Base-by-base conservation (phyloP, 768 basidiomycete species). In the Tulasnella sp. region DNA sequence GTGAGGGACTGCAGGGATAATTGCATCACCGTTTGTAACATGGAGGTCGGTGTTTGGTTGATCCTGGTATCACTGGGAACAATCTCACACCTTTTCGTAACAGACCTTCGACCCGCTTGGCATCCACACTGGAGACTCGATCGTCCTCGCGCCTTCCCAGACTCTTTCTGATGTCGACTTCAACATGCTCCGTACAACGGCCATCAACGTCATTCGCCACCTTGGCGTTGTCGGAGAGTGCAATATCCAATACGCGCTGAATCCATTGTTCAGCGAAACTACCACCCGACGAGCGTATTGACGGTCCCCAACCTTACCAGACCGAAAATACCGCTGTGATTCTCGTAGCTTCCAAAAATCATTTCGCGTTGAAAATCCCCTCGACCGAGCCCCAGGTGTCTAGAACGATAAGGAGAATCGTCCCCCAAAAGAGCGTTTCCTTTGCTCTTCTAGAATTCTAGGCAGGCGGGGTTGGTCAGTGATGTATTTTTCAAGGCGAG, bases 1-100 rank as follows among this genome's bases (percentile, higher is more conserved):
- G 97, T 99, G 16, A 89, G 97, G 79, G 97, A 99, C 85, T 98
- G 96, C 86, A 88, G 94, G 80, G 94, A 98, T 83, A 99, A 99
- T 83, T 98, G 97, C 83, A 99, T 99, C 86, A 97, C 96, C 0
- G 97, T 99, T 80, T 99, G 97, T 86, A 99, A 99, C 87, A 99
- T 99, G 97, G 97, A 99, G 93, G 96, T 96, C 70, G 39, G 5
- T 78, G 92, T 83, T 13, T n/a, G 5, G 70, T 71, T 15, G 29
- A 61, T 75, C 40, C 26, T 77, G 16, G 29, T 10, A 44, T 78
- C 40, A 51, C 42, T 51, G 70, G 51, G 23, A 29, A 44, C 75
- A 29, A 77, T 67, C 6, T 78, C 37, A 78, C 46, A 7, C 71
- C 15, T 70, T 78, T 32, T 70, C 4, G 57, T 5, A 2, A 37